Evolutionary conservation across 1,284 basidiomycete species (phyloP), one percentile per base, ranked within the genome.

Genomic region (Tetrapyrgos nigripes): DNA sequence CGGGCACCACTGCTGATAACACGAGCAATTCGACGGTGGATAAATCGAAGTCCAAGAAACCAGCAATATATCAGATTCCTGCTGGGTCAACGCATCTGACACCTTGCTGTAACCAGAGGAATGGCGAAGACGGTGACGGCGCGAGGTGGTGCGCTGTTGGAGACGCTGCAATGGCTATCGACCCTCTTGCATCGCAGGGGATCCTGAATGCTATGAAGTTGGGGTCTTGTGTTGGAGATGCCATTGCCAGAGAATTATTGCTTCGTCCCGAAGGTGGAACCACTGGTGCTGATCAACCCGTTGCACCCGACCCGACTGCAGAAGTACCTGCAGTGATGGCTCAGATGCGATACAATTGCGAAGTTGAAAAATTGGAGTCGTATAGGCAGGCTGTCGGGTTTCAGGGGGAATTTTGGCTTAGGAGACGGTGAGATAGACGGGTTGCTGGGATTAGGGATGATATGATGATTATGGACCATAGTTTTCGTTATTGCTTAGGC

Each of bases 121-220:
- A 40, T n/a, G 37, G 37, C 6, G 5, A 11, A 11, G 5, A 8
- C 5, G 37, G 37, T 4, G 62, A 60, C 23, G 62, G 50, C 2
- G 54, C 61, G 10, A 60, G 57, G 29, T 75, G 74, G 69, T 67
- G 65, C 52, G 71, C 74, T 37, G 73, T 75, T n/a, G 74, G 74
- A 11, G 73, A 76, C 59, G 73, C 73, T 10, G 73, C 75, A 3
- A 64, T 74, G 62, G 73, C 74, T n/a, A 75, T 75, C 57, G 75
- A 76, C 55, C 73, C 76, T 6, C 68, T 76, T 10, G 76, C 73
- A 4, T 76, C 73, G 11, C 74, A 75, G 53, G 76, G 76, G 13
- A 76, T 76, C 63, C 69, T 76, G 50, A 75, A 73, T 21, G 66
- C 73, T 1, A 60, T 76, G 49, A 65, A 71, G 19, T 61, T 64